Evolutionary conservation across 352 stramenopile genomes (phyloP), one percentile per base, ranked within the genome.

Genomic region (Pythium dissotocum): DNA sequence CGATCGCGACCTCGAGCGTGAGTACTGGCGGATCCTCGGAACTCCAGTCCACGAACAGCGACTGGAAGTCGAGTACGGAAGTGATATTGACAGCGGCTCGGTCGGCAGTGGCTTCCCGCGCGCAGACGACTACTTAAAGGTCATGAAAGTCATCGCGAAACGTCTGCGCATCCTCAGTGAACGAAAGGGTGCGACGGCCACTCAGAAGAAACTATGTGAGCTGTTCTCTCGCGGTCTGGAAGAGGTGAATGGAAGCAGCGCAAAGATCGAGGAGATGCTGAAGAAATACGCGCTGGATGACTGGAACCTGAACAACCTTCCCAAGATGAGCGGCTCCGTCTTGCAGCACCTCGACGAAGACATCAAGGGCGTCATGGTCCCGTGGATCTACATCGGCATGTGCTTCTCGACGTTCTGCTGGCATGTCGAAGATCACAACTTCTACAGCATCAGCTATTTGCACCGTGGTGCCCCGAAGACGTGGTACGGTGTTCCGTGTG

Each of bases 351-450:
- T 99, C 12, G 94, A 98, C 53, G 94, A 98, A 69, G 93, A 98
- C 51, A 98, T 99, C 61, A 99, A 98, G 72, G 98, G 98, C 0
- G 97, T 99, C 12, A 99, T 99, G 84, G 90, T 99, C 21, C 98
- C 98, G n/a, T 99, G 98, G 98, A 85, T 99, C 60, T 99, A 99
- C 78, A 96, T 99, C 71, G 98, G 98, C 24, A 99, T 98, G 84
- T 90, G 98, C 33, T 99, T 99, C 68, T 98, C 94, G 6, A 98
- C 98, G 1, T 99, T 99, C 76, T 99, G 95, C 73, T 99, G 97
- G 97, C 98, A 99, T 73, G 98, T 98, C 36, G 98, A 99, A 77
- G 98, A 99, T 75, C 98, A 99, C 80, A 99, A 99, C 80, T 97
- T 99, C 61, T 99, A 99, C 68, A 98, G 89, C 60, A 99, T 99